Evolutionary conservation across 1,284 basidiomycete genomes (phyloP).

Genomic region (Anthracocystis setariae): DNA sequence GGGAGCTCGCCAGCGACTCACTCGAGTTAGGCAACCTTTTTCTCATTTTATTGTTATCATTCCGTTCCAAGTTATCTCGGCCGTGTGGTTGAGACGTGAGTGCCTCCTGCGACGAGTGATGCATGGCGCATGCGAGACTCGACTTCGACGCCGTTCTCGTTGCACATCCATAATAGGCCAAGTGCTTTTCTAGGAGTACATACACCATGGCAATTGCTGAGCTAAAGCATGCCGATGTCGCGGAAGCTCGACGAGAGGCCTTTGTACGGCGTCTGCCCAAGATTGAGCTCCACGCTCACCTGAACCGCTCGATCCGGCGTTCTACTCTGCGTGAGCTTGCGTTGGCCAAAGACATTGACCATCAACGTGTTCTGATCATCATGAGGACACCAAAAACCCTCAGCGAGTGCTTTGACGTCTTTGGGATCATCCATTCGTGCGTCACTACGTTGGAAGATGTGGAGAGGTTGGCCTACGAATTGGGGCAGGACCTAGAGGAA

Average conservation of each 20-base stretch:
- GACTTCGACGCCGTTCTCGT: no score
- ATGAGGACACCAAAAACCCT: conserved; percentile 21
- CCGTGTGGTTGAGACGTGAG: no score
- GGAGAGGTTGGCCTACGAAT: conserved; percentile 28
- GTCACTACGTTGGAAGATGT: conserved; percentile 26
- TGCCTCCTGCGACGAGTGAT: no score
- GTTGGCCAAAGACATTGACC: conserved; percentile 5
- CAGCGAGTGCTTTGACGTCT: conserved; percentile 41
- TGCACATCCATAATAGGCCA: no score
- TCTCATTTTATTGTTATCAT: no score
- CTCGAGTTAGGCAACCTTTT: no score
- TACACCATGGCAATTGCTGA: background rate
- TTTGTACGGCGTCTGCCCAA: conserved; percentile 30
- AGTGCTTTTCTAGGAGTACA: no score
- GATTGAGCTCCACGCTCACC: conserved; percentile 52
- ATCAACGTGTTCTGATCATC: conserved; percentile 15
- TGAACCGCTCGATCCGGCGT: conserved; percentile 49
- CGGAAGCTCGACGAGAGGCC: background rate
- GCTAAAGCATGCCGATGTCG: background rate
- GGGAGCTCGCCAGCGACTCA: no score
- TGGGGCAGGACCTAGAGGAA: conserved; percentile 29
- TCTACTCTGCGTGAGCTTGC: conserved; percentile 36
- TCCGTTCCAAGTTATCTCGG: no score
- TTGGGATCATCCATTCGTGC: conserved; percentile 37
- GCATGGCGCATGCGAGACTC: no score